Base-by-base conservation (phyloP, 192 early-diverging fungal genomes). In the Backusella psychrophila region DNA sequence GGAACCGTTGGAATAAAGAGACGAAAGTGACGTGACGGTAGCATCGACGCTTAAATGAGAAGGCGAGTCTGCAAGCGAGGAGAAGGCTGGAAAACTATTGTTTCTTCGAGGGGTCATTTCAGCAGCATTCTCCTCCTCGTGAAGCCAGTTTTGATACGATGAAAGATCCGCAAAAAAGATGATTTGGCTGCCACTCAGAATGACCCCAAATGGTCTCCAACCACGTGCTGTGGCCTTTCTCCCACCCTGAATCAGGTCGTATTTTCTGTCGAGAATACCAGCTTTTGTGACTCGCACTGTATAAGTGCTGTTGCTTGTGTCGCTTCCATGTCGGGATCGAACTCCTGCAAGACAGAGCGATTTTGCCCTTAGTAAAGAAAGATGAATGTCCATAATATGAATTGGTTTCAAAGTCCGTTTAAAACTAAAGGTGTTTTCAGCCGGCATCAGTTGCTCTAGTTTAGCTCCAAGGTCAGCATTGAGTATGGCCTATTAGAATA, bases 171-270 rank as follows among this genome's bases (percentile, higher is more conserved):
- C 86, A 82, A 94, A 93, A 52, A 94, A 90, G 63, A 93, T 87
- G 56, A 94, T 83, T 34, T 92, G 90, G 56, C 91, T 93, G 33
- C 93, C 93, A 77, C 91, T 91, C 36, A 94, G 81, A 21, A 93
- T 90, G 66, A 94, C 87, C 77, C 92, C 92, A n/a, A 90, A 86
- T 19, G 89, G 86, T 83, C 90, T 88, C 93, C 93, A 94, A 33
- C 89, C 84, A 23, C 93, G 87, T 72, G 90, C 85, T 26, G 81
- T 83, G 4, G 87, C 87, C 38, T 87, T 90, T 74, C 91, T 91
- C 19, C 88, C 89, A 49, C 90, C 90, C 23, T 92, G 83, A 42
- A 87, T 79, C 29, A 89, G 71, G 71, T 94, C 93, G 79, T 91
- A 88, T 82, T 94, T 94, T 42, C 93, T 89, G 56, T 86, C 83